phyloP scores from a whole-genome alignment of 169 alveolate genomes.

The Cystoisospora suis region DNA sequence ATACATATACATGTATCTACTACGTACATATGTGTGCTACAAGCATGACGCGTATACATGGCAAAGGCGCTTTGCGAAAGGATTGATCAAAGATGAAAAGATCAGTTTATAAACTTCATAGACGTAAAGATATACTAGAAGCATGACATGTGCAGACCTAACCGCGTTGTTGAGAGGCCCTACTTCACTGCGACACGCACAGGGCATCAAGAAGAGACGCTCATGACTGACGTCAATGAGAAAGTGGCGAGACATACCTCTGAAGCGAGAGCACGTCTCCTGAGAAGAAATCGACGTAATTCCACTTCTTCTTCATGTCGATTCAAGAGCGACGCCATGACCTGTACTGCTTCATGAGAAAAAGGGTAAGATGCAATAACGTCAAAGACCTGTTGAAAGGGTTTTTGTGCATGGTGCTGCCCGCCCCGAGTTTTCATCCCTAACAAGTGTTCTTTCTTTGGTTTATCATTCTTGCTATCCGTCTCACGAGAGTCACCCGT shows the following conservation, averaged over 20 bases:
- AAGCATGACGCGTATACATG: too few relatives aligned
- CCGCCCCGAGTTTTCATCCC: background rate
- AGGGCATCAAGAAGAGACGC: too few relatives aligned
- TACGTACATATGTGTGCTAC: background rate
- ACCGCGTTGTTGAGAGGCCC: too few relatives aligned
- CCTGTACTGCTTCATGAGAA: constrained; percentile 19
- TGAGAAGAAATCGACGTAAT: background rate
- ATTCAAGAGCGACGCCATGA: constrained; percentile 9
- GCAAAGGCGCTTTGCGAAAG: too few relatives aligned
- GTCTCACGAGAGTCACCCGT: too few relatives aligned
- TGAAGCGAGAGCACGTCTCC: background rate
- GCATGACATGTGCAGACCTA: too few relatives aligned
- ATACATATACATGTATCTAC: background rate
- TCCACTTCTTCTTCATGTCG: constrained; percentile 14
- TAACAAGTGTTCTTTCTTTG: background rate
- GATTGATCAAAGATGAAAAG: too few relatives aligned
- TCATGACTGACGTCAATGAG: too few relatives aligned
- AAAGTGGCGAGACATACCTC: background rate
- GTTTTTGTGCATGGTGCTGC: background rate
- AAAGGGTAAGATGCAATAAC: constrained; percentile 12
- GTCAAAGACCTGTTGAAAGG: background rate
- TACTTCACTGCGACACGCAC: too few relatives aligned
- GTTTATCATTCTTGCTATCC: too few relatives aligned
- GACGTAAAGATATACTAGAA: too few relatives aligned
- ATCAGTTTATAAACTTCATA: too few relatives aligned